A percentile compares a stretch with the other conserved stretches of the same genome.
phyloP scores from a whole-genome alignment of 495 filamentous ascomycete genomes.

The Trichoderma asperelloides region DNA sequence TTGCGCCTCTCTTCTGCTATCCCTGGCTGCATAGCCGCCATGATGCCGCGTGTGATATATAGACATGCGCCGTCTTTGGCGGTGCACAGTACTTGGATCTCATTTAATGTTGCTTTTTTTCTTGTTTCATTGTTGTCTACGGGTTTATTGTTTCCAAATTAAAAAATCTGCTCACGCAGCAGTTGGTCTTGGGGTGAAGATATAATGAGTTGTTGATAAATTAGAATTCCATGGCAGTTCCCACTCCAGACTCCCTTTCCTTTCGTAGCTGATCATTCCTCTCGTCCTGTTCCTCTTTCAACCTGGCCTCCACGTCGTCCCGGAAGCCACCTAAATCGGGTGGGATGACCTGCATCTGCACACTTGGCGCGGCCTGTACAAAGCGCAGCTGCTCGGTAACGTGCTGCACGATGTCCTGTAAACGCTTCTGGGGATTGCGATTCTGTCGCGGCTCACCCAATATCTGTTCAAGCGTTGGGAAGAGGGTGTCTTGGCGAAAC shows the following conservation, averaged over 20 bases:
- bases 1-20: slow-evolving; percentile 1
- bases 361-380: slow-evolving; percentile 73
- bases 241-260: slow-evolving; percentile 33
- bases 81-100: not conserved
- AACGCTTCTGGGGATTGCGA: slow-evolving; percentile 65
- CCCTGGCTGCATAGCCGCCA: not conserved
- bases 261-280: slow-evolving; percentile 42
- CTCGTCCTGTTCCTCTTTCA: slow-evolving; percentile 61
- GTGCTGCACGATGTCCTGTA: slow-evolving; percentile 62
- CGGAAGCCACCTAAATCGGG: slow-evolving; percentile 64
- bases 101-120: not conserved
- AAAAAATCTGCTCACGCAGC: not conserved
- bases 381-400: slow-evolving; percentile 83
- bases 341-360: slow-evolving; percentile 74
- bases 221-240: slow-evolving; percentile 32
- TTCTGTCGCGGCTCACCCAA: slow-evolving; percentile 54
- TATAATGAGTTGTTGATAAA: not conserved
- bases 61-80: not conserved
- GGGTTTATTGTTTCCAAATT: not conserved
- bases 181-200: not conserved
- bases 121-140: not conserved
- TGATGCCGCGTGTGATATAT: not conserved
- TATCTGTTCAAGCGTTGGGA: slow-evolving; percentile 65
- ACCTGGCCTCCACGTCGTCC: slow-evolving; percentile 69
- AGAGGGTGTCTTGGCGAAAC: slow-evolving; percentile 75